Percentiles rank a stretch among this genome's conserved stretches.
Evolutionary conservation across 176 grass and related monocot species (phyloP).

Genomic region (barley (Hordeum vulgare)): DNA sequence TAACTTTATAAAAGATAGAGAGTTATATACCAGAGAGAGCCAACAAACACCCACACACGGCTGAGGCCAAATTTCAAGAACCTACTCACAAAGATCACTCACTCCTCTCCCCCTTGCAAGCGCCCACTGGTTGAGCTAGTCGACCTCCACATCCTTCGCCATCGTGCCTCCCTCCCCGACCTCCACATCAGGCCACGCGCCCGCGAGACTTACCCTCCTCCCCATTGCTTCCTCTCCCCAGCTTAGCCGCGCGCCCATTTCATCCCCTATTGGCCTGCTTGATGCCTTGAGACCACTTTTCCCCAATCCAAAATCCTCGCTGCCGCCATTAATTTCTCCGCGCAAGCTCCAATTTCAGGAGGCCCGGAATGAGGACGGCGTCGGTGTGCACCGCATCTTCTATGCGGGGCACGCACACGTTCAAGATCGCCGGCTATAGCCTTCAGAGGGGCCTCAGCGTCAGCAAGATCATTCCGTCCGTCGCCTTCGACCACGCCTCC

Average conservation of each 20-base stretch:
- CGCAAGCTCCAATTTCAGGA: not conserved
- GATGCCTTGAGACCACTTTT: not conserved
- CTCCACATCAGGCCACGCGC: not conserved
- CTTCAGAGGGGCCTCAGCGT: not conserved
- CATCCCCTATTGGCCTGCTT: not conserved
- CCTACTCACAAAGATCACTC: too few species aligned
- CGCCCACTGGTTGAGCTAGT: too few species aligned
- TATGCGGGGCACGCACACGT: not conserved
- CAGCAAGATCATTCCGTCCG: not conserved
- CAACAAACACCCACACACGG: too few species aligned
- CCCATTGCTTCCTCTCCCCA: not conserved
- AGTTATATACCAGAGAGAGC: too few species aligned
- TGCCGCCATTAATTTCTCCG: not conserved
- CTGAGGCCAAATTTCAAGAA: too few species aligned
- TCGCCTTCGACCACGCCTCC: not conserved
- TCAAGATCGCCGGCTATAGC: conserved; percentile 1
- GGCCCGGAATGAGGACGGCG: not conserved
- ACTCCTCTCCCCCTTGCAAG: too few species aligned
- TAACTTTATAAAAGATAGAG: too few species aligned
- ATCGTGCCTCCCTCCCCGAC: not conserved
- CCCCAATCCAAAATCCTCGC: not conserved
- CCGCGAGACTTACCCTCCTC: not conserved
- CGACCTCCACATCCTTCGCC: not conserved
- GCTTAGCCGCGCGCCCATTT: not conserved
- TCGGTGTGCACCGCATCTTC: not conserved